Percentiles rank a stretch among this genome's conserved stretches.
Conservation (phyloP, 352 stramenopile species). For the Achlya hypogyna region DNA sequence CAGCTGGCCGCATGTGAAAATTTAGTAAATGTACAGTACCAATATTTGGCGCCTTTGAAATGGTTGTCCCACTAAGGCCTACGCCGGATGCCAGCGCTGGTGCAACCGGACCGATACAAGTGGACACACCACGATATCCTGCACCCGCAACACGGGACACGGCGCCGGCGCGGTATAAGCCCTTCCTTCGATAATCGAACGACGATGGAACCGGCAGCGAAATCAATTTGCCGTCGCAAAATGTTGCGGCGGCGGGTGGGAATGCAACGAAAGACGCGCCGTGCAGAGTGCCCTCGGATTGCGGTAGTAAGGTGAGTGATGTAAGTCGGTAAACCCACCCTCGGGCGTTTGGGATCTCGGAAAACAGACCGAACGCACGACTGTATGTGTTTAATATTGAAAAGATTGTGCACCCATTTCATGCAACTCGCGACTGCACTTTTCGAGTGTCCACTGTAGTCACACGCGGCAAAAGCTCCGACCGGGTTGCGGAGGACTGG, state of each 20-base stretch:
- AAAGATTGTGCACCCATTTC: not conserved
- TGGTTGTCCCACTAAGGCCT: not conserved
- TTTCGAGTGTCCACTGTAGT: not conserved
- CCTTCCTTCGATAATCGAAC: too few relatives aligned
- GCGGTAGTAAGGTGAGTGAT: not conserved
- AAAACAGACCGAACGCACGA: not conserved
- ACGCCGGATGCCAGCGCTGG: too few relatives aligned
- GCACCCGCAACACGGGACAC: too few relatives aligned
- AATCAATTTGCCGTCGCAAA: too few relatives aligned
- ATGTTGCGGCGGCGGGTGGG: too few relatives aligned
- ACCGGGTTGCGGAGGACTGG: not conserved
- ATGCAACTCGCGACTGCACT: not conserved
- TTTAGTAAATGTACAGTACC: constrained; percentile 2
- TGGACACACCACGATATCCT: too few relatives aligned
- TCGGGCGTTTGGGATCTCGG: not conserved
- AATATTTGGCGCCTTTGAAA: constrained; percentile 5
- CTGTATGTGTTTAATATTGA: not conserved
- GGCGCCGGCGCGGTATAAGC: too few relatives aligned
- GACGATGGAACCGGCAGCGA: too few relatives aligned
- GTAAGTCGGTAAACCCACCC: not conserved
- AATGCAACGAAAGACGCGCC: too few relatives aligned
- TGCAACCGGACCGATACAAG: too few relatives aligned
- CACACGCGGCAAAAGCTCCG: too few relatives aligned
- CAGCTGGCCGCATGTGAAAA: not conserved
- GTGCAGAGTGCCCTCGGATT: not conserved